A percentile compares a stretch with the other conserved stretches of the same genome.
Conservation (phyloP, 2,329 filamentous ascomycete species). For the Ramichloridium luteum region DNA sequence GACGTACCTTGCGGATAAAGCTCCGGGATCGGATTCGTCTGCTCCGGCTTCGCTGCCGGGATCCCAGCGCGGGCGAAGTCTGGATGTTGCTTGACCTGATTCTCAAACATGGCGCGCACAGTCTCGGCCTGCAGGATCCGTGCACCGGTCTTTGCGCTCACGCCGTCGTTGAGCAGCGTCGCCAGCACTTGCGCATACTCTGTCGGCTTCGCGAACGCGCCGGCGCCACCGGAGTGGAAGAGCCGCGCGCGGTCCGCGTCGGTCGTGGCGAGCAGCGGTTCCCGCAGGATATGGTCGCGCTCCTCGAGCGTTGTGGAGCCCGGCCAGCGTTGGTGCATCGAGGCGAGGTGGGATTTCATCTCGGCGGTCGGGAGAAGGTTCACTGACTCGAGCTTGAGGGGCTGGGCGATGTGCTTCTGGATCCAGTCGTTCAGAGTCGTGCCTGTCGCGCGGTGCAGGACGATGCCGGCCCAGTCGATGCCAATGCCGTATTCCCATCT, state of each 20-base stretch:
- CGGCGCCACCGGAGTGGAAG: slow-evolving; percentile 51
- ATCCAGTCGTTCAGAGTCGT: slow-evolving; percentile 35
- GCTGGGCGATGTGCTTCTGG: slow-evolving; percentile 34
- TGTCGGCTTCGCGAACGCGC: slow-evolving; percentile 45
- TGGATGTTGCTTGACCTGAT: slow-evolving; percentile 33
- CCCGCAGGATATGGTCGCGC: slow-evolving; percentile 40
- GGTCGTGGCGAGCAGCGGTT: slow-evolving; percentile 34
- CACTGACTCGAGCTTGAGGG: slow-evolving; percentile 37
- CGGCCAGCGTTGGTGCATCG: slow-evolving; percentile 42
- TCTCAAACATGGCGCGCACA: slow-evolving; percentile 51
- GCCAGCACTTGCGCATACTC: slow-evolving; percentile 54
- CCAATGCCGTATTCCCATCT: slow-evolving; percentile 45
- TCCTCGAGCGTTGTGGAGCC: slow-evolving; percentile 23
- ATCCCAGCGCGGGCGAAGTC: slow-evolving; percentile 25
- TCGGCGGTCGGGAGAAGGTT: slow-evolving; percentile 44
- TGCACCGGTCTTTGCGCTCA: slow-evolving; percentile 42
- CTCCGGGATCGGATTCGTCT: slow-evolving; percentile 31
- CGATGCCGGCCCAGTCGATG: slow-evolving; percentile 39
- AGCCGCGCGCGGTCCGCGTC: slow-evolving; percentile 33
- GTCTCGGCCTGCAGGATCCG: slow-evolving; percentile 45
- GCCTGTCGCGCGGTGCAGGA: slow-evolving; percentile 34
- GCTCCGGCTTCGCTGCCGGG: slow-evolving; percentile 23
- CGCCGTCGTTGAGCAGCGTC: slow-evolving; percentile 52
- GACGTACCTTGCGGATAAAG: slow-evolving; percentile 32
- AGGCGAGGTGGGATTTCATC: slow-evolving; percentile 44